Evolutionary conservation across 257 asterid species (phyloP).

Genomic region (Solanum medicagineum): DNA sequence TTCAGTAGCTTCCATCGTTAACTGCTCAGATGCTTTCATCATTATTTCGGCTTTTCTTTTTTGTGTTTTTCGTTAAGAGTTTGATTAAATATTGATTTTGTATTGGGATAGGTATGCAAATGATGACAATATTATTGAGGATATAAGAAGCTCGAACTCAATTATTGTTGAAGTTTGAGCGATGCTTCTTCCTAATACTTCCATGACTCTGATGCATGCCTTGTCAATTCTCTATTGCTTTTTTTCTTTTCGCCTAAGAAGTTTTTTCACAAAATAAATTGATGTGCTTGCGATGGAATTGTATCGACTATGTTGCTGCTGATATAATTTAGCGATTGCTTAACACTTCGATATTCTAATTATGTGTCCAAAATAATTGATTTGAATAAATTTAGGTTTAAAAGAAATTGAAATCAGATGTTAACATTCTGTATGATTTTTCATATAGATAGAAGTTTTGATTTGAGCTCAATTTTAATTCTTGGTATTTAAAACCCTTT

Average conservation of each 20-base stretch:
- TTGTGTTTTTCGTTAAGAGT: not conserved
- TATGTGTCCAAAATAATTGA: not conserved
- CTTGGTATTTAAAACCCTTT: too few relatives aligned
- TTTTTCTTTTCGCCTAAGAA: too few relatives aligned
- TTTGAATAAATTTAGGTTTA: not conserved
- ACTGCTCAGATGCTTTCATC: too few relatives aligned
- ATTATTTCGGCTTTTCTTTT: too few relatives aligned
- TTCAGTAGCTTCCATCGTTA: too few relatives aligned
- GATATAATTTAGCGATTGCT: not conserved
- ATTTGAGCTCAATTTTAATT: not conserved
- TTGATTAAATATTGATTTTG: not conserved
- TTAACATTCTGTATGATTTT: not conserved
- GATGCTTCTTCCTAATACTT: slow-evolving; percentile 17
- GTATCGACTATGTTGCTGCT: not conserved
- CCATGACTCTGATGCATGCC: slow-evolving; percentile 40
- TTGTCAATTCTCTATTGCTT: not conserved
- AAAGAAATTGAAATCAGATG: not conserved
- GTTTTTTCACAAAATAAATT: not conserved
- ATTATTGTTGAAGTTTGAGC: slow-evolving; percentile 5
- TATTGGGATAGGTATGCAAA: slow-evolving; percentile 5
- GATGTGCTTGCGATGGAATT: not conserved
- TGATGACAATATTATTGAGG: slow-evolving; percentile 11
- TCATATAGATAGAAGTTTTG: not conserved
- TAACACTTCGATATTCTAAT: not conserved
- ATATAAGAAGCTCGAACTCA: slow-evolving; percentile 8